Evolutionary conservation across 139 green algal species (phyloP), one percentile per base, ranked within the genome.

Genomic region (Tetratostichococcus sp.): DNA sequence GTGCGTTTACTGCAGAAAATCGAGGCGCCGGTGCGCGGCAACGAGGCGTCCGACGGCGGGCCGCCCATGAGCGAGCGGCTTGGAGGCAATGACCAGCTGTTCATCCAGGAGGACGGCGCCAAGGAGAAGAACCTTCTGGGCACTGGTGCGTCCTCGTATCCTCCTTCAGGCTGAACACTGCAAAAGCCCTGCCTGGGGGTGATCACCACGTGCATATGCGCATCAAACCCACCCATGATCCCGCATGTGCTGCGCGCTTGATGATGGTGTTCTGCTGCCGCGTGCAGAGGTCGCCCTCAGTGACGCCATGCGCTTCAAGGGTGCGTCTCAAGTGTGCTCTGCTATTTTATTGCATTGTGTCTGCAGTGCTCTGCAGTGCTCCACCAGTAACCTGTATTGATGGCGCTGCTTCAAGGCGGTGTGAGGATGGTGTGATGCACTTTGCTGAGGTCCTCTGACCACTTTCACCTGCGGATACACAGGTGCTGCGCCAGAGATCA

Each of bases 401-500:
- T n/a, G n/a, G n/a, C n/a, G n/a, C n/a, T n/a, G n/a, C n/a, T n/a
- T n/a, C n/a, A n/a, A n/a, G n/a, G n/a, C n/a, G n/a, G n/a, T n/a
- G n/a, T n/a, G n/a, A n/a, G n/a, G n/a, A n/a, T n/a, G n/a, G n/a
- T n/a, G n/a, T n/a, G n/a, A n/a, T n/a, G n/a, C n/a, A n/a, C n/a
- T n/a, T n/a, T n/a, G n/a, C n/a, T n/a, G n/a, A n/a, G n/a, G n/a
- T n/a, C n/a, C n/a, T n/a, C n/a, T n/a, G n/a, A n/a, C n/a, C n/a
- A n/a, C n/a, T n/a, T n/a, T n/a, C n/a, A n/a, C n/a, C n/a, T n/a
- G n/a, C n/a, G n/a, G n/a, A n/a, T n/a, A n/a, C n/a, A n/a, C n/a
- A n/a, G n/a, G n/a, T n/a, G n/a, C 77, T 66, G 67, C 68, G 0
- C 77, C 86, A 21, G 86, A 91, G 83, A 83, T 81, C 28, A 77